Conservation (phyloP, 345 rosid genomes). For the Tarenaya hassleriana region DNA sequence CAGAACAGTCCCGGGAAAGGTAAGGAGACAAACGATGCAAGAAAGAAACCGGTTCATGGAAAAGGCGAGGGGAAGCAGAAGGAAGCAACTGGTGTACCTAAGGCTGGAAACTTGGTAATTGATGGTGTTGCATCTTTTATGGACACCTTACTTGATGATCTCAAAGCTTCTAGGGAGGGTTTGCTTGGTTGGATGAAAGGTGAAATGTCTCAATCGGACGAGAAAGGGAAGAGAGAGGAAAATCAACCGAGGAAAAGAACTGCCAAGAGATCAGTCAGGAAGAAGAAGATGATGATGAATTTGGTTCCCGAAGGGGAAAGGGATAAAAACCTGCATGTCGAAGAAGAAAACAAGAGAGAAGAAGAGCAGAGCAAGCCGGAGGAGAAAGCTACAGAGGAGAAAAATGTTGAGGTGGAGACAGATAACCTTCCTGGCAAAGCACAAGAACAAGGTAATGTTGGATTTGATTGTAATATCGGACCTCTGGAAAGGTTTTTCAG, state of each 20-base stretch:
- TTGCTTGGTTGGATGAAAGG: constrained; percentile 25
- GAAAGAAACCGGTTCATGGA: constrained; percentile 10
- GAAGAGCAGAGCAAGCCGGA: constrained; percentile 8
- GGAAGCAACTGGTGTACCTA: background rate
- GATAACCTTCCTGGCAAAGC: background rate
- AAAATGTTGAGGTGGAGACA: background rate
- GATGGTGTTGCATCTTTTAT: constrained; percentile 23
- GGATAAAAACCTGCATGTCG: too few relatives aligned
- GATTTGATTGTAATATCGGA: constrained; percentile 9
- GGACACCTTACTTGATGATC: constrained; percentile 28
- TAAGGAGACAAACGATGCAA: constrained; percentile 19
- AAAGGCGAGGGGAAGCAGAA: constrained; percentile 14
- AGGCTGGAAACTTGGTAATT: background rate
- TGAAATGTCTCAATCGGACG: constrained; percentile 19
- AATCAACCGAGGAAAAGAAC: constrained; percentile 8
- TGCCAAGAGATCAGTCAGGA: constrained; percentile 6
- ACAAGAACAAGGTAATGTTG: constrained; percentile 4
- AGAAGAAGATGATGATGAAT: constrained; percentile 10
- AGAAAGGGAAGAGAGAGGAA: background rate
- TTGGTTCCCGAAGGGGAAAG: constrained; percentile 11
- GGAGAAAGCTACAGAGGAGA: background rate
- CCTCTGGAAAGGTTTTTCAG: constrained; percentile 5
- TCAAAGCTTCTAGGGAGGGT: constrained; percentile 23
- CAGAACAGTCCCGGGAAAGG: constrained; percentile 20
- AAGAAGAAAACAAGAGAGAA: constrained; percentile 11